Evolutionary conservation across 345 rosid genomes (phyloP), one percentile per base, ranked within the genome.

Genomic region (Citrus sinensis): DNA sequence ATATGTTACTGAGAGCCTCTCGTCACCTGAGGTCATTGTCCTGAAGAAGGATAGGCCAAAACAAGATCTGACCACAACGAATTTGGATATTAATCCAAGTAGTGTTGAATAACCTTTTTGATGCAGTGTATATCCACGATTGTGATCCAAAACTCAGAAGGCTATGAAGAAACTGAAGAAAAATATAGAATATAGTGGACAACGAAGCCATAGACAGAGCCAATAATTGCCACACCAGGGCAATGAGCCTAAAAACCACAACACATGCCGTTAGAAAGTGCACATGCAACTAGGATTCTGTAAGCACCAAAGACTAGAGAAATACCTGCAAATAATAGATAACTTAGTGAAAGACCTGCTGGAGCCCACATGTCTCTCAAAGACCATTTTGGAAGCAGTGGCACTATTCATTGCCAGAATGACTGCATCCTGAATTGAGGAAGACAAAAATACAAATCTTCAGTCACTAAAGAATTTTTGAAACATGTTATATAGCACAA

Each of bases 11-110:
- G 6, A 64, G 5, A 65, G 55, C 46, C 27, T 35, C 20, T 27
- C 71, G 78, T 87, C 84, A 96, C 99, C 92, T 90, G 73, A 76
- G 76, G 72, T 89, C 87, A 76, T 82, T 86, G 71, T 89, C 88
- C 61, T 84, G 88, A 79, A 91, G 95, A 80, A 90, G 76, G 74
- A 91, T 70, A 7, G 97, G 92, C 99, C 98, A 94, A 82, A 92
- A 88, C 74, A 90, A 83, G 81, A 94, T 88, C 89, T 94, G 95
- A 85, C 83, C 82, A 80, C 88, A 85, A 76, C 89, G 89, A 71
- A 89, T 56, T 75, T 78, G 88, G 78, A 93, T 74, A 82, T 88
- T 89, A 73, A 79, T 82, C 85, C 84, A 87, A 4, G 94, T 83
- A 73, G 80, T 86, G 79, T 79, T 79, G 78, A 96, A 89, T 49